Conservation (phyloP, 768 basidiomycete genomes). For the Sarcomyxa edulis region DNA sequence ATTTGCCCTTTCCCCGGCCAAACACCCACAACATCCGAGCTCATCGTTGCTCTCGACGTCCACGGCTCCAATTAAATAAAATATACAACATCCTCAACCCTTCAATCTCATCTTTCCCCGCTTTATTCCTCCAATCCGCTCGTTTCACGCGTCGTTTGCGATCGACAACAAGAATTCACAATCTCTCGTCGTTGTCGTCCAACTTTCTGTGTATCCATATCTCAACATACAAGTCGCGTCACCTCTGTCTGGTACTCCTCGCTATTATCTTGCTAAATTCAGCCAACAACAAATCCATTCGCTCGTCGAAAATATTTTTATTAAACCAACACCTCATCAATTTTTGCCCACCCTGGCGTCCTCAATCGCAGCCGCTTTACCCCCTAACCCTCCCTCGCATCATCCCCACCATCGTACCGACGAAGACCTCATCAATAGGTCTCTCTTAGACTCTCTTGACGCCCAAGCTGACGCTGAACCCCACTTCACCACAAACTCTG, state of each 20-base stretch:
- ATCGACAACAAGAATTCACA: too few species aligned
- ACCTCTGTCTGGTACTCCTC: too few species aligned
- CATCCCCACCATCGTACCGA: constrained; percentile 39
- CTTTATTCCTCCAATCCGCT: constrained; percentile 22
- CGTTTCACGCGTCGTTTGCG: background rate
- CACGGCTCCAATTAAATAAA: constrained; percentile 20
- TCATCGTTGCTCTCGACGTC: constrained; percentile 21
- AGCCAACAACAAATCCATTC: constrained; percentile 11
- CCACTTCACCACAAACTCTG: constrained; percentile 39
- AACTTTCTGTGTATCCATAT: too few species aligned
- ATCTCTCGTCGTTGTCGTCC: too few species aligned
- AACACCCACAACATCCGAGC: constrained; percentile 13
- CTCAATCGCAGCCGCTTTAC: constrained; percentile 26
- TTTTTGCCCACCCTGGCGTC: constrained; percentile 47
- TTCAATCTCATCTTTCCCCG: constrained; percentile 8
- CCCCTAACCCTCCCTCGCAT: constrained; percentile 14
- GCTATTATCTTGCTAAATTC: too few species aligned
- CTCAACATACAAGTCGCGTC: too few species aligned
- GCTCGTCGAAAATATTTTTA: constrained; percentile 9
- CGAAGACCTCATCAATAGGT: constrained; percentile 87
- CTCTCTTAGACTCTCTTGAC: constrained; percentile 77
- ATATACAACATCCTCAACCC: constrained; percentile 12
- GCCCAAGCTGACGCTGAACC: constrained; percentile 81
- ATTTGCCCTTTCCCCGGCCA: constrained; percentile 26
- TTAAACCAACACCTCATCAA: background rate